Percentiles rank a stretch among this genome's conserved stretches.
Evolutionary conservation across 202 grass and related monocot genomes (phyloP).

Genomic region (Miscanthus sacchariflorus): DNA sequence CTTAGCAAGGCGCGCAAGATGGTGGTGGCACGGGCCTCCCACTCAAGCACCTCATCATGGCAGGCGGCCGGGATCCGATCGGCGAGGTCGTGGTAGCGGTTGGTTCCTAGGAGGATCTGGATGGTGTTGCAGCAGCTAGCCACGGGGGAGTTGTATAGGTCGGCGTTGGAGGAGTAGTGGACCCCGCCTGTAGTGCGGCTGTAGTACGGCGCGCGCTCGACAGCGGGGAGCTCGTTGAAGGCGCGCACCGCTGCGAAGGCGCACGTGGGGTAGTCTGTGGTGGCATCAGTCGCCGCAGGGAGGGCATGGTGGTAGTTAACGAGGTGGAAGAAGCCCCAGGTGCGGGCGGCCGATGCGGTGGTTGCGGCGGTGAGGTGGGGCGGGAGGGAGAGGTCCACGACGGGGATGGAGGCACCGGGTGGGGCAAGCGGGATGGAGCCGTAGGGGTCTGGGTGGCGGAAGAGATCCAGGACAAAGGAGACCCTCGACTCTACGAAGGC

Average conservation of each 20-base stretch:
- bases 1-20: not conserved
- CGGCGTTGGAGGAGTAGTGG: not conserved
- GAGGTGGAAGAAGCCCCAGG: not conserved
- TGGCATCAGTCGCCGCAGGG: not conserved
- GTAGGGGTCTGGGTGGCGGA: too few species aligned
- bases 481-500: too few species aligned
- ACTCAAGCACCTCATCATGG: not conserved
- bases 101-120: too few species aligned
- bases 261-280: not conserved
- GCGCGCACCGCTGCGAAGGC: not conserved
- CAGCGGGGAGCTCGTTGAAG: not conserved
- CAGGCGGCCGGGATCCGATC: not conserved
- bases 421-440: not conserved
- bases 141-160: not conserved
- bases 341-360: not conserved
- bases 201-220: not conserved
- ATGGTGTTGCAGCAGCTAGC: not conserved
- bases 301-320: not conserved
- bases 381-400: not conserved
- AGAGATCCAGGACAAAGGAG: too few species aligned
- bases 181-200: not conserved
- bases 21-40: not conserved
- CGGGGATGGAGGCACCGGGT: too few species aligned
- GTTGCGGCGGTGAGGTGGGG: not conserved
- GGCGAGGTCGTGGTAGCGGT: too few species aligned